These are phyloP conservation scores for Iris macrosiphon DNA, from an alignment of 106 monocot species.

Conservation along the genomic window DNA sequence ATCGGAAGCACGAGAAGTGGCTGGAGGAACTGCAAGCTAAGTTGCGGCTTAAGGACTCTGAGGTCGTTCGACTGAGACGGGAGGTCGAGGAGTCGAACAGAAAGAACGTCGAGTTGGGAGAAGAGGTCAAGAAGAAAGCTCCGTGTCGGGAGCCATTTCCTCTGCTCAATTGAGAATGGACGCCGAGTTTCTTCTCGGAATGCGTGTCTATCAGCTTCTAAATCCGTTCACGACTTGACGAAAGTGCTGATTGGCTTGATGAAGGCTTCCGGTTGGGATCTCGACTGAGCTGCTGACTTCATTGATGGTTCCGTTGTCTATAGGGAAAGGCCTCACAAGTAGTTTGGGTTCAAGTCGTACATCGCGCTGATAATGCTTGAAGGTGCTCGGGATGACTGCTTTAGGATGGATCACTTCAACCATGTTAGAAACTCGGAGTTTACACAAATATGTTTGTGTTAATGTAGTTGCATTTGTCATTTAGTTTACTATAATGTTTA, in stretches of 20 bases:
- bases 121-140: slow-evolving; percentile 44
- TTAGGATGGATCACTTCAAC: slow-evolving; percentile 50
- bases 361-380: slow-evolving; percentile 63
- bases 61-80: background rate
- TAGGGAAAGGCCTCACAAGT: slow-evolving; percentile 75
- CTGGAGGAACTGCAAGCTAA: background rate
- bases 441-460: too few relatives aligned
- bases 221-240: slow-evolving; percentile 78
- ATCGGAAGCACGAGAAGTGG: background rate
- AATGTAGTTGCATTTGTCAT: too few relatives aligned
- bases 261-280: slow-evolving; percentile 81
- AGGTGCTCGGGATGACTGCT: slow-evolving; percentile 60
- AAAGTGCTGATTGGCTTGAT: slow-evolving; percentile 80
- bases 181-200: slow-evolving; percentile 52
- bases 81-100: slow-evolving; percentile 26
- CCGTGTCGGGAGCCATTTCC: slow-evolving; percentile 30
- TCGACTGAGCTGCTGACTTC: slow-evolving; percentile 63
- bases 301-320: slow-evolving; percentile 50
- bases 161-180: slow-evolving; percentile 55
- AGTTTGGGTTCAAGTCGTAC: slow-evolving; percentile 75
- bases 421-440: too few relatives aligned
- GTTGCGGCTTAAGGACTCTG: slow-evolving; percentile 7
- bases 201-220: slow-evolving; percentile 35
- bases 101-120: slow-evolving; percentile 64
- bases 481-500: too few relatives aligned